Evolutionary conservation across 2,329 filamentous ascomycete species (phyloP).

Genomic region (Aspergillus sp.): DNA sequence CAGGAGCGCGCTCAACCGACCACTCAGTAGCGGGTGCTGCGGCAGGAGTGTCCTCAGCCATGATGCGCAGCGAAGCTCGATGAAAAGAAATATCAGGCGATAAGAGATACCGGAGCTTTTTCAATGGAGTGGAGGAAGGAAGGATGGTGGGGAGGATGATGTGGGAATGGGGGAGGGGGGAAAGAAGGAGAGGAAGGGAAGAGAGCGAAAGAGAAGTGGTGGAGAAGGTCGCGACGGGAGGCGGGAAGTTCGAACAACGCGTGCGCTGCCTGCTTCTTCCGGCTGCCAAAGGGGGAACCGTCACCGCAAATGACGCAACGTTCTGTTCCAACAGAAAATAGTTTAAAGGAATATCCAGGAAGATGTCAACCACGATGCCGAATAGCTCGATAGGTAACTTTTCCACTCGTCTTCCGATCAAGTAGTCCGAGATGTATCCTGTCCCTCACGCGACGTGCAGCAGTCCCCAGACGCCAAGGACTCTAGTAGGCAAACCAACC

Average conservation of each 20-base stretch:
- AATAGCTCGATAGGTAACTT: background rate
- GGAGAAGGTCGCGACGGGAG: constrained; percentile 30
- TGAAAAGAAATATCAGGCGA: constrained; percentile 14
- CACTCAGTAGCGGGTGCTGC: constrained; percentile 33
- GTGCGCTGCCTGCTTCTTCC: constrained; percentile 20
- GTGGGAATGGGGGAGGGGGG: constrained; percentile 26
- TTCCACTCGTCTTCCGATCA: background rate
- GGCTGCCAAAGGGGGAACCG: constrained; percentile 10
- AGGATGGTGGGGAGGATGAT: constrained; percentile 20
- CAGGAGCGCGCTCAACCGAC: constrained; percentile 29
- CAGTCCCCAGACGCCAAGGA: background rate
- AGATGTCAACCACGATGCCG: background rate
- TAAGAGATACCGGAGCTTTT: constrained; percentile 12
- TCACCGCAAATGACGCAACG: constrained; percentile 25
- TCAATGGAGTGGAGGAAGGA: constrained; percentile 6
- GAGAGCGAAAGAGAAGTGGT: constrained; percentile 20
- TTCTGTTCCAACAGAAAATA: constrained; percentile 12
- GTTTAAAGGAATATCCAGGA: too few species aligned
- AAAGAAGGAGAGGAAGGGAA: constrained; percentile 26
- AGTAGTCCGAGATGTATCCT: background rate
- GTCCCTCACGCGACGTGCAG: background rate
- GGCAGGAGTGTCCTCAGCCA: constrained; percentile 41
- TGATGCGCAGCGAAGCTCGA: constrained; percentile 30
- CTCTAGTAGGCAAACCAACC: background rate
- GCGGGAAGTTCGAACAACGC: constrained; percentile 30